A percentile compares a stretch with the other conserved stretches of the same genome.
Conservation (phyloP, 225 moss, liverwort and hornwort genomes). For the Pseudisothecium myosuroides region DNA sequence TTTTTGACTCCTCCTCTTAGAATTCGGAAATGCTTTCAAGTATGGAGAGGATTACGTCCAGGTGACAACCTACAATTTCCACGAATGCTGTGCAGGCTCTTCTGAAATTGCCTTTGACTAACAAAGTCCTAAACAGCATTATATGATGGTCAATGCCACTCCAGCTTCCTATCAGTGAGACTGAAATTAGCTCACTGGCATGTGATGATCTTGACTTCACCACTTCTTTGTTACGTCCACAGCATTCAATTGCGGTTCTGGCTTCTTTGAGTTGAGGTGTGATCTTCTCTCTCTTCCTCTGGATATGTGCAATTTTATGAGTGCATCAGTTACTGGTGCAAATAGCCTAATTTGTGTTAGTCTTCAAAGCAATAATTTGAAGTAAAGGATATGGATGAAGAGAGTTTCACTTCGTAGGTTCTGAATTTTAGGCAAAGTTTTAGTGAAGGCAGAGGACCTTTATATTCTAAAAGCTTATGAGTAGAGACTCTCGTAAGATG, state of each 20-base stretch:
- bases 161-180: neutral
- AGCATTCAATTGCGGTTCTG: too few relatives aligned
- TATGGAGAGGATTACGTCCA: neutral
- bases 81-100: too few relatives aligned
- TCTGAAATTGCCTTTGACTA: too few relatives aligned
- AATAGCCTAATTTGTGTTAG: too few relatives aligned
- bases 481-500: neutral
- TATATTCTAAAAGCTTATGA: neutral
- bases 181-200: neutral
- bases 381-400: neutral
- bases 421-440: neutral
- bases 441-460: neutral
- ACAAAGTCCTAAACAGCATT: neutral
- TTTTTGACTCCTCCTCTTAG: neutral
- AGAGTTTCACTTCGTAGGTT: neutral
- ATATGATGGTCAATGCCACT: neutral
- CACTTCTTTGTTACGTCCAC: too few relatives aligned
- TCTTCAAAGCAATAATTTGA: too few relatives aligned
- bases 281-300: too few relatives aligned
- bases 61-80: too few relatives aligned
- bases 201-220: neutral
- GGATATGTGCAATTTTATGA: too few relatives aligned
- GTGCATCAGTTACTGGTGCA: too few relatives aligned
- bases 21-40: neutral
- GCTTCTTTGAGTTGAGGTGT: too few relatives aligned